A percentile compares a stretch with the other conserved stretches of the same genome.
These are phyloP conservation scores for Penstemon eatonii DNA, from an alignment of 257 asterid species.

Conservation along the genomic window DNA sequence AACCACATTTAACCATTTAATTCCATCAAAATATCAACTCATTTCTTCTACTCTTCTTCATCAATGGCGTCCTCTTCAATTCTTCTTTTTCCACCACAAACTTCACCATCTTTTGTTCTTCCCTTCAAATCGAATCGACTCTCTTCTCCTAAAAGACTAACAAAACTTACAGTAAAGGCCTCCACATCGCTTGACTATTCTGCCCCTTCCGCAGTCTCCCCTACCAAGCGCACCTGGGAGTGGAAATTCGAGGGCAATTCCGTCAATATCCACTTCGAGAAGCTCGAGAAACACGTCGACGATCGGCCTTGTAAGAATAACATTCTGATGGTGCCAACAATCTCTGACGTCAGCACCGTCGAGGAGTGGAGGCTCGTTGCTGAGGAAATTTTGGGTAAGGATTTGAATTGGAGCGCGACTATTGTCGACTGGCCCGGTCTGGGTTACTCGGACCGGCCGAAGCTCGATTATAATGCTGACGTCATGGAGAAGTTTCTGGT, in stretches of 20 bases:
- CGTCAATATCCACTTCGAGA: conserved; percentile 69
- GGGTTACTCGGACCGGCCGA: conserved; percentile 89
- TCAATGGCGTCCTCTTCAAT: conserved; percentile 53
- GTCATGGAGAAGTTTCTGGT: conserved; percentile 88
- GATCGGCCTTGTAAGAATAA: conserved; percentile 54
- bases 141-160: conserved; percentile 26
- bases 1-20: too few relatives aligned
- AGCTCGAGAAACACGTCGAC: conserved; percentile 43
- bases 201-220: conserved; percentile 36
- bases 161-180: conserved; percentile 38
- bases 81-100: conserved; percentile 30
- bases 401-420: conserved; percentile 62
- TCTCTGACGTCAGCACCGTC: conserved; percentile 94
- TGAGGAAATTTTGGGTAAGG: conserved; percentile 57
- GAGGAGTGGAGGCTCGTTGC: conserved; percentile 95
- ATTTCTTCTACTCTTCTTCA: conserved; percentile 9
- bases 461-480: conserved; percentile 75
- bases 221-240: conserved; percentile 51
- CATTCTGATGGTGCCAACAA: conserved; percentile 80
- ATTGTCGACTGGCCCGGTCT: conserved; percentile 98
- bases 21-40: not conserved
- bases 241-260: conserved; percentile 74
- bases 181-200: conserved; percentile 49
- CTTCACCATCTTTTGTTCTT: conserved; percentile 27
- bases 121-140: conserved; percentile 6